These are phyloP conservation scores for Cerrena zonata DNA, from an alignment of 1,284 basidiomycete genomes.

Conservation along the genomic window DNA sequence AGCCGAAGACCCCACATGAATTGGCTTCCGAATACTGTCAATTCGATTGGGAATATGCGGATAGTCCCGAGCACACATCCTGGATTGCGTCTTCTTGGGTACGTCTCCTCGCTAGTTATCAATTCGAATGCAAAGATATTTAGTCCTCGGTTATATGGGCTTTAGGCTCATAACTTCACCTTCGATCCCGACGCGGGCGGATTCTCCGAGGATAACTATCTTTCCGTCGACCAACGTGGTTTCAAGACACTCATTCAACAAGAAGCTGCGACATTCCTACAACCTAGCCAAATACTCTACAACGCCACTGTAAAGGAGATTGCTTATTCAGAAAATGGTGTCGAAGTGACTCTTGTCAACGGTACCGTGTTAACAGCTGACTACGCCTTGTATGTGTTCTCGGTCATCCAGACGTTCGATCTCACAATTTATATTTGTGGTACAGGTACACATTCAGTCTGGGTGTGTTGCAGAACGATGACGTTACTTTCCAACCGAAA, in stretches of 20 bases:
- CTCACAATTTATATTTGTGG: background rate
- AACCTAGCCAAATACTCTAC: slow-evolving; percentile 30
- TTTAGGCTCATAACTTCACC: slow-evolving; percentile 59
- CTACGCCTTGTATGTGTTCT: slow-evolving; percentile 57
- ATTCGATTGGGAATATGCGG: slow-evolving; percentile 49
- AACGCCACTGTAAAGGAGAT: slow-evolving; percentile 50
- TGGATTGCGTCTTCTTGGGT: slow-evolving; percentile 61
- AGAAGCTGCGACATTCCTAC: slow-evolving; percentile 50
- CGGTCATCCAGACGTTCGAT: slow-evolving; percentile 36
- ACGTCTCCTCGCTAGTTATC: background rate
- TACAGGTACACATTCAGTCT: slow-evolving; percentile 18
- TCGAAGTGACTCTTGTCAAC: slow-evolving; percentile 35
- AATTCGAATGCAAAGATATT: background rate
- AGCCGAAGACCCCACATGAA: slow-evolving; percentile 37
- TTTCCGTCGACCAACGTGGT: slow-evolving; percentile 58
- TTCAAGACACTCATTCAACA: slow-evolving; percentile 51
- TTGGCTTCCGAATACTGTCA: slow-evolving; percentile 51
- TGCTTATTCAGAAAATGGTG: slow-evolving; percentile 37
- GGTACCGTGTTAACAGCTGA: slow-evolving; percentile 42
- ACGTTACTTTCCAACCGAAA: slow-evolving; percentile 49
- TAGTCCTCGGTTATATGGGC: background rate
- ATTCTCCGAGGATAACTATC: slow-evolving; percentile 50
- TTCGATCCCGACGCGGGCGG: slow-evolving; percentile 47
- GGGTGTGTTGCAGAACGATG: slow-evolving; percentile 57
- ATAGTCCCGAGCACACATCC: slow-evolving; percentile 59